Evolutionary conservation across 2,329 filamentous ascomycete genomes (phyloP).

Genomic region (Dichotomopilus funicola): DNA sequence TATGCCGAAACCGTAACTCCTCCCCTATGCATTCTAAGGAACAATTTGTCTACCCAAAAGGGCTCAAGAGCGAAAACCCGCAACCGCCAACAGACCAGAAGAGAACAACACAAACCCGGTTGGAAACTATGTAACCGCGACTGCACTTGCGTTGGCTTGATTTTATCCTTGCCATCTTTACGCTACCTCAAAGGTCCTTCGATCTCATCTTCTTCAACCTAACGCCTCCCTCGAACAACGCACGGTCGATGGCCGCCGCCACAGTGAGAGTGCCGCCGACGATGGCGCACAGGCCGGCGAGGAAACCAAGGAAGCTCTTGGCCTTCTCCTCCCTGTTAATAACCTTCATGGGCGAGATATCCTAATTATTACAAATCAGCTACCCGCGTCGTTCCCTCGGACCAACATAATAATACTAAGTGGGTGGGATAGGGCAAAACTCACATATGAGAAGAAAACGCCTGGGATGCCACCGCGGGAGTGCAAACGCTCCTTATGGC

Average conservation of each 20-base stretch:
- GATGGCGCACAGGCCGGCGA: slow-evolving; percentile 90
- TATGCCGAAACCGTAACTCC: slow-evolving; percentile 11
- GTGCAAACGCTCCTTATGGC: slow-evolving; percentile 87
- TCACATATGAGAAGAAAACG: slow-evolving; percentile 96
- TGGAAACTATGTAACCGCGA: background rate
- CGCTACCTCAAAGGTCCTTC: slow-evolving; percentile 43
- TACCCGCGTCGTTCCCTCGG: background rate
- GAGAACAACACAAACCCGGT: slow-evolving; percentile 6
- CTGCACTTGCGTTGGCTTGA: background rate
- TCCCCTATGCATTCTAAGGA: slow-evolving; percentile 9
- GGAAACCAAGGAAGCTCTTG: slow-evolving; percentile 86
- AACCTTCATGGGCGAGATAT: slow-evolving; percentile 99
- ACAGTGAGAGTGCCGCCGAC: slow-evolving; percentile 94
- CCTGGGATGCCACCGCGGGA: slow-evolving; percentile 88
- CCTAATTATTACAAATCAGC: slow-evolving; percentile 42
- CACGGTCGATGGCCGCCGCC: slow-evolving; percentile 85
- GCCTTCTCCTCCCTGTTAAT: slow-evolving; percentile 88
- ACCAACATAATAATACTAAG: background rate
- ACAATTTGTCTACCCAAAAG: slow-evolving; percentile 10
- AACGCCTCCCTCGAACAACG: slow-evolving; percentile 79
- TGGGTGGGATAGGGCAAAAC: slow-evolving; percentile 32
- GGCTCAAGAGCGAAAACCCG: background rate
- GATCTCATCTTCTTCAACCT: slow-evolving; percentile 79
- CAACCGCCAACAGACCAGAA: slow-evolving; percentile 4
- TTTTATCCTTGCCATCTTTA: background rate